Evolutionary conservation across 371 early-diverging fungal genomes (phyloP).

Genomic region (Mortierella sp.): DNA sequence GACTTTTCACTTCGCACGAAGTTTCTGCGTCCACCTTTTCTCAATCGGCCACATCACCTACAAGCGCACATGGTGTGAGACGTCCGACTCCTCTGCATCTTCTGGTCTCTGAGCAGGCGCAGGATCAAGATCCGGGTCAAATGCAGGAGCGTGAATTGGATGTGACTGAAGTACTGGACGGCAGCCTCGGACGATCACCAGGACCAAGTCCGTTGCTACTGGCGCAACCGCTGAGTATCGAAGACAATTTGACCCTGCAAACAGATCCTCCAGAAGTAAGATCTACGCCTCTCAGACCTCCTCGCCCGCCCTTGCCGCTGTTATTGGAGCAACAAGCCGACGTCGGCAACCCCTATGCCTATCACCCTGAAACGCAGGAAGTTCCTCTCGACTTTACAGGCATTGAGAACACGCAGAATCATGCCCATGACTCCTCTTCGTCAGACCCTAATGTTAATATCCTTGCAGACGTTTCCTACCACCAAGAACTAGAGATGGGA

Average conservation of each 20-base stretch:
- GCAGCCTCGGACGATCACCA: not conserved
- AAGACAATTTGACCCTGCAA: not conserved
- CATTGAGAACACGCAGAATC: not conserved
- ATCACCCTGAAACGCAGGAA: too few relatives aligned
- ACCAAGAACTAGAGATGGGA: not conserved
- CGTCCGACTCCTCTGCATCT: too few relatives aligned
- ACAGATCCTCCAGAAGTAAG: not conserved
- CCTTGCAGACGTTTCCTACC: not conserved
- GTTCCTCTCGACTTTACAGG: not conserved
- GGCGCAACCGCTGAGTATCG: conserved; percentile 17
- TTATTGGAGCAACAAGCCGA: not conserved
- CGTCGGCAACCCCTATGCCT: not conserved
- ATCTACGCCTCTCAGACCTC: conserved; percentile 1
- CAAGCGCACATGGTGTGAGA: too few relatives aligned
- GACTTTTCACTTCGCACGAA: too few relatives aligned
- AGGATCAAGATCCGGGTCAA: too few relatives aligned
- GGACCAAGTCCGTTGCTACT: conserved; percentile 13
- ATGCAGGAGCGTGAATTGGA: too few relatives aligned
- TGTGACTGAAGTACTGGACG: too few relatives aligned
- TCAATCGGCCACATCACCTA: too few relatives aligned
- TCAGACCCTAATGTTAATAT: not conserved
- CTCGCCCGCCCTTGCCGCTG: conserved; percentile 1
- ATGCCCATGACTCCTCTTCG: not conserved
- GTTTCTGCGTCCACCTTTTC: too few relatives aligned
- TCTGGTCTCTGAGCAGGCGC: too few relatives aligned